Percentiles rank a stretch among this genome's conserved stretches.
Evolutionary conservation across 1,139 yeast species (phyloP).

Genomic region (Pichia sp.): DNA sequence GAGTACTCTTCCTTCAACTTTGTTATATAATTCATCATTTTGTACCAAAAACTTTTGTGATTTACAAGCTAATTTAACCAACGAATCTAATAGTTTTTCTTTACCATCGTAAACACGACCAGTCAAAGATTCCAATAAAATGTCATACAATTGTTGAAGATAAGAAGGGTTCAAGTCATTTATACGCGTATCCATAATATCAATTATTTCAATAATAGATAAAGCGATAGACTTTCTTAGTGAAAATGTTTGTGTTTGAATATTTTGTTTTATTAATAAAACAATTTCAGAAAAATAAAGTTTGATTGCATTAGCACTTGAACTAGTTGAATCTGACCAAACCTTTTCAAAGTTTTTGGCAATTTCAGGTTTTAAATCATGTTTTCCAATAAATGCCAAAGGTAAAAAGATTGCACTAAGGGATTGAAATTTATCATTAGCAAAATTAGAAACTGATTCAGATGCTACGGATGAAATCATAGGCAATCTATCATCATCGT

Average conservation of each 20-base stretch:
- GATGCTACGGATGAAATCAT: conserved; percentile 60
- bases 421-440: conserved; percentile 61
- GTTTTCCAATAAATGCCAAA: conserved; percentile 69
- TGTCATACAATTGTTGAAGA: conserved; percentile 40
- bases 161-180: conserved; percentile 30
- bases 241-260: conserved; percentile 54
- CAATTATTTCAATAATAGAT: conserved; percentile 59
- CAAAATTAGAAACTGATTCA: conserved; percentile 62
- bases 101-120: conserved; percentile 92
- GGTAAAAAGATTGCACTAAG: conserved; percentile 69
- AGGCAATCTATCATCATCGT: conserved; percentile 19
- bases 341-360: conserved; percentile 49
- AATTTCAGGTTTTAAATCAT: conserved; percentile 50
- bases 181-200: conserved; percentile 28
- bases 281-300: conserved; percentile 71
- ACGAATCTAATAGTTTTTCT: conserved; percentile 64
- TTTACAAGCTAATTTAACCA: conserved; percentile 52
- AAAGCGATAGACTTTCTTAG: conserved; percentile 68
- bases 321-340: conserved; percentile 80
- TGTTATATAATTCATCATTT: conserved; percentile 29
- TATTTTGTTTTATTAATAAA: conserved; percentile 41
- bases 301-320: conserved; percentile 62
- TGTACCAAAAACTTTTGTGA: conserved; percentile 32
- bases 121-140: conserved; percentile 55
- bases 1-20: conserved; percentile 40